phyloP scores from a whole-genome alignment of 148 eudicot species.

The Salicornia ramosissima region DNA sequence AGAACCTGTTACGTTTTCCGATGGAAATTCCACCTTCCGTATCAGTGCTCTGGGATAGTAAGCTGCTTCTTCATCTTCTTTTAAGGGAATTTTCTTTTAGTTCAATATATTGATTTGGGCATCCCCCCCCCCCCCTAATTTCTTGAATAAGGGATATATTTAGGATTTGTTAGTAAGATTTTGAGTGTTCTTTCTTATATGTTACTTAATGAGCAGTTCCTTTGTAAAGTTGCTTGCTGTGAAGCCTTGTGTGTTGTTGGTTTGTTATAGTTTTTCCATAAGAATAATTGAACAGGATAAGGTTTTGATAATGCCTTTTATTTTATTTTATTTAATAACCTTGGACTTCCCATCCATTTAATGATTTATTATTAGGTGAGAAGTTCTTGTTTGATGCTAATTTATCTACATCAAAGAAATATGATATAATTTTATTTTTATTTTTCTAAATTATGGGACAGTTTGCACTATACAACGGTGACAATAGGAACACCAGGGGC shows the following conservation, averaged over 20 bases:
- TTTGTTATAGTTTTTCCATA: not conserved
- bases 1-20: constrained; percentile 57
- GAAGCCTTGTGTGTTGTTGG: not conserved
- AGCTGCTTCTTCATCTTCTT: constrained; percentile 11
- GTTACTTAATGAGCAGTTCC: no score
- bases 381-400: not conserved
- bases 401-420: no score
- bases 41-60: constrained; percentile 87
- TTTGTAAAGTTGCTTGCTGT: no score
- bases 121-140: no score
- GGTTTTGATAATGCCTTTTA: not conserved
- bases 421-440: no score
- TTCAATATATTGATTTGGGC: no score
- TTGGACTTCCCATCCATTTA: not conserved
- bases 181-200: no score
- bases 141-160: no score
- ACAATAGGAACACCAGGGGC: constrained; percentile 79
- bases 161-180: no score
- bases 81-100: not conserved
- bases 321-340: not conserved
- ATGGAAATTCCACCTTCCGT: constrained; percentile 67
- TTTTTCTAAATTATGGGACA: constrained; percentile 19
- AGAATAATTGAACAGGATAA: not conserved
- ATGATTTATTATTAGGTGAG: not conserved
- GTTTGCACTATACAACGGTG: constrained; percentile 90